These are phyloP conservation scores for Penicillium canescens DNA, from an alignment of 495 filamentous ascomycete genomes.

Conservation along the genomic window DNA sequence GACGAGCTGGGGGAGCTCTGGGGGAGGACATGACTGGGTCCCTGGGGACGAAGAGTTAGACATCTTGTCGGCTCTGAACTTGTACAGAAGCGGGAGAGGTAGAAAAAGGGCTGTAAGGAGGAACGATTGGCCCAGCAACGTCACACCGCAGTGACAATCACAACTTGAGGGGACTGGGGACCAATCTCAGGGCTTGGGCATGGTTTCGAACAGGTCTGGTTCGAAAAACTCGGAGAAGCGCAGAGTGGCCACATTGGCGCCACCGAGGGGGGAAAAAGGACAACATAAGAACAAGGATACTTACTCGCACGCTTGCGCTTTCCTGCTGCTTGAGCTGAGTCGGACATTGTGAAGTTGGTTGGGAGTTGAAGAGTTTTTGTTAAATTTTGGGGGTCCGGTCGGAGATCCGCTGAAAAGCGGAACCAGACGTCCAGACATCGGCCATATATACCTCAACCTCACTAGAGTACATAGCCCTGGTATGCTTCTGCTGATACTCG, in stretches of 20 bases:
- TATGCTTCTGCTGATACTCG: no score
- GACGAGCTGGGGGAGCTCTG: conserved; percentile 82
- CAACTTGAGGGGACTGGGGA: neutral
- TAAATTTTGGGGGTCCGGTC: neutral
- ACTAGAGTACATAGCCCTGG: no score
- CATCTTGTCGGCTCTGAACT: conserved; percentile 8
- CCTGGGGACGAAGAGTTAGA: conserved; percentile 44
- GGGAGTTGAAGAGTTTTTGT: conserved; percentile 25
- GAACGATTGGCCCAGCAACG: conserved; percentile 5
- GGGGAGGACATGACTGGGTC: conserved; percentile 93
- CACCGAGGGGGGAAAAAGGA: neutral
- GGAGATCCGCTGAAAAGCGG: conserved; percentile 23
- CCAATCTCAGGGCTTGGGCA: no score
- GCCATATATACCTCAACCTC: no score
- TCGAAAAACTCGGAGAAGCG: no score
- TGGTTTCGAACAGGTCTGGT: no score
- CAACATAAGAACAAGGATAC: conserved; percentile 10
- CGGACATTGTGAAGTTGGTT: conserved; percentile 33
- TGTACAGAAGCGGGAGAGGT: neutral
- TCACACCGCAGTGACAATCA: neutral
- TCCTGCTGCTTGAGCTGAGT: conserved; percentile 41
- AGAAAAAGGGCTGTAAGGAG: neutral
- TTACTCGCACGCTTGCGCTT: conserved; percentile 54
- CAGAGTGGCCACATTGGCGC: no score
- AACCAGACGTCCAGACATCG: neutral